phyloP scores from a whole-genome alignment of 345 rosid species.

The Bretschneidera sinensis region DNA sequence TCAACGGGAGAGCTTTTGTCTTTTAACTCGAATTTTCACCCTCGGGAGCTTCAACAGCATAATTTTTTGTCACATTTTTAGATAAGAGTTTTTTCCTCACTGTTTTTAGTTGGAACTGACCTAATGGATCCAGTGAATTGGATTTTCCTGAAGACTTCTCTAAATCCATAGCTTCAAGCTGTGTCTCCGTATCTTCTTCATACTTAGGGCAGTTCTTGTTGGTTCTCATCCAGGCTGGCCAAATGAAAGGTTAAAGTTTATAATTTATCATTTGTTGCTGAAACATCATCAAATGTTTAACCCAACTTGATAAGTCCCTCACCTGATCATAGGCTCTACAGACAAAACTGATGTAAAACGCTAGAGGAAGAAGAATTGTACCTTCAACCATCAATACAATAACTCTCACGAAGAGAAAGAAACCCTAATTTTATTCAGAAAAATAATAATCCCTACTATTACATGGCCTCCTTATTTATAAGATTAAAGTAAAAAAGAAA shows the following conservation, averaged over 20 bases:
- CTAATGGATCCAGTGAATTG: slow-evolving; percentile 44
- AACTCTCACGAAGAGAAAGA: no score
- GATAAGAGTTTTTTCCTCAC: slow-evolving; percentile 49
- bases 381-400: no score
- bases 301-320: slow-evolving; percentile 12
- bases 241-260: slow-evolving; percentile 15
- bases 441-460: no score
- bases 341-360: no score
- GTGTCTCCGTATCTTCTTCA: slow-evolving; percentile 72
- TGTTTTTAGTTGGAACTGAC: slow-evolving; percentile 49
- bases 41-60: slow-evolving; percentile 48
- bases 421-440: no score
- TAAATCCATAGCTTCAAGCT: slow-evolving; percentile 40
- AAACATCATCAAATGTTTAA: neutral
- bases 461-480: no score
- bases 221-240: slow-evolving; percentile 98
- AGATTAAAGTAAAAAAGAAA: no score
- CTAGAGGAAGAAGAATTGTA: no score
- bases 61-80: slow-evolving; percentile 42
- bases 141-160: slow-evolving; percentile 59
- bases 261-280: slow-evolving; percentile 4
- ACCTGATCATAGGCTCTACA: slow-evolving; percentile 99
- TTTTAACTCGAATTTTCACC: slow-evolving; percentile 47
- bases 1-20: slow-evolving; percentile 61
- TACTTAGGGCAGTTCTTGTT: slow-evolving; percentile 95